These are phyloP conservation scores for Russula sp. DNA, from an alignment of 768 basidiomycete species.

Conservation along the genomic window DNA sequence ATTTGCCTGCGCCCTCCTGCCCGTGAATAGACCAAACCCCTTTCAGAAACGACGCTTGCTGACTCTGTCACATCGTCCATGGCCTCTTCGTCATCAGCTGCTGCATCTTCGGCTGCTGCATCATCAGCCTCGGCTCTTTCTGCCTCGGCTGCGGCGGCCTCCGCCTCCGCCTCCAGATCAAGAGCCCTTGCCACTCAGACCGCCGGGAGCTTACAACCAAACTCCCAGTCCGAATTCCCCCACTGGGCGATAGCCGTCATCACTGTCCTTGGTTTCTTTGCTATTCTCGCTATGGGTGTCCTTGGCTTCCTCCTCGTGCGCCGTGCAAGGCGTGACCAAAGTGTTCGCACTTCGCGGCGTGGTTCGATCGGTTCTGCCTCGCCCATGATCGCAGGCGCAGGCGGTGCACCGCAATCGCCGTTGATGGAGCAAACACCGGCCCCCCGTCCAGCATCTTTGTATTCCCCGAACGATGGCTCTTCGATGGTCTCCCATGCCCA, in stretches of 20 bases:
- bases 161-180: conserved; percentile 23
- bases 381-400: conserved; percentile 72
- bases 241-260: conserved; percentile 92
- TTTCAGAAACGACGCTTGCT: conserved; percentile 65
- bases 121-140: conserved; percentile 20
- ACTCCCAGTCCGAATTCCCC: conserved; percentile 47
- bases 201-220: conserved; percentile 38
- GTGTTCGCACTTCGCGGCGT: conserved; percentile 44
- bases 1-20: conserved; percentile 6
- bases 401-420: conserved; percentile 42
- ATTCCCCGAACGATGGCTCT: conserved; percentile 49
- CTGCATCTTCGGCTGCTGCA: conserved; percentile 29
- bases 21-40: conserved; percentile 14
- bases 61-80: conserved; percentile 58
- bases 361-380: conserved; percentile 73
- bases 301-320: conserved; percentile 70
- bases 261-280: conserved; percentile 77
- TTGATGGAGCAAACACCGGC: conserved; percentile 31
- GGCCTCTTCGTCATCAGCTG: conserved; percentile 33
- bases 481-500: conserved; percentile 60
- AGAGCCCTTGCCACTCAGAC: conserved; percentile 13
- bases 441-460: conserved; percentile 30
- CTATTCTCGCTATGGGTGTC: conserved; percentile 61
- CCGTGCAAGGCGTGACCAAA: conserved; percentile 45
- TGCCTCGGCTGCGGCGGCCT: conserved; percentile 25